Percentiles rank a stretch among this genome's conserved stretches.
phyloP scores from a whole-genome alignment of 768 basidiomycete species.

The Cystobasidium tubakii region DNA sequence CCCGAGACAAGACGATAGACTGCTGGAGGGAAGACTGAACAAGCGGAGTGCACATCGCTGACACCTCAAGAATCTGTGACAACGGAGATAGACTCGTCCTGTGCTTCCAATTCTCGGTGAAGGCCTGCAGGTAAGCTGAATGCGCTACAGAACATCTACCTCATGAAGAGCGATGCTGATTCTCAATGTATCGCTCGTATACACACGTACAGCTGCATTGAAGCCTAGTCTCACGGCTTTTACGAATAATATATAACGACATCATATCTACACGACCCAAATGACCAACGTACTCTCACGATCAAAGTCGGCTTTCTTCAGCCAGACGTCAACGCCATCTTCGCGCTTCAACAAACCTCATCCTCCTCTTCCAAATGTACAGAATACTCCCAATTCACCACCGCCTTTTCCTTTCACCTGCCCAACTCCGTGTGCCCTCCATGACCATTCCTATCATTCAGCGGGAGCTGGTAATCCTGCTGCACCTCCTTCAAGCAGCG shows the following conservation, averaged over 20 bases:
- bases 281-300: not conserved
- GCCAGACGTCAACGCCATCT: not conserved
- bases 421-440: not conserved
- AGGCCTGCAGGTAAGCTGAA: too few relatives aligned
- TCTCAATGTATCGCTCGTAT: not conserved
- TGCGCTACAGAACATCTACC: not conserved
- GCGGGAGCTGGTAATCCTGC: not conserved
- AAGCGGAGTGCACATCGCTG: too few relatives aligned
- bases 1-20: not conserved
- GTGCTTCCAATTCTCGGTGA: too few relatives aligned
- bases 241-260: not conserved
- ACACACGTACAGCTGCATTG: not conserved
- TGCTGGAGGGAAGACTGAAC: too few relatives aligned
- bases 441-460: slow-evolving; percentile 1
- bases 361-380: not conserved
- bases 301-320: slow-evolving; percentile 19
- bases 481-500: not conserved
- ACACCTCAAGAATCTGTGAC: too few relatives aligned
- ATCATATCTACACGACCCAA: not conserved
- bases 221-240: not conserved
- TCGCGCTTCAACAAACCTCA: not conserved
- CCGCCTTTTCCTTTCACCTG: not conserved
- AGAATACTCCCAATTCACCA: not conserved
- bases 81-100: too few relatives aligned
- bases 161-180: not conserved